phyloP scores from a whole-genome alignment of 352 stramenopile species.

The Phytophthora palmivora region DNA sequence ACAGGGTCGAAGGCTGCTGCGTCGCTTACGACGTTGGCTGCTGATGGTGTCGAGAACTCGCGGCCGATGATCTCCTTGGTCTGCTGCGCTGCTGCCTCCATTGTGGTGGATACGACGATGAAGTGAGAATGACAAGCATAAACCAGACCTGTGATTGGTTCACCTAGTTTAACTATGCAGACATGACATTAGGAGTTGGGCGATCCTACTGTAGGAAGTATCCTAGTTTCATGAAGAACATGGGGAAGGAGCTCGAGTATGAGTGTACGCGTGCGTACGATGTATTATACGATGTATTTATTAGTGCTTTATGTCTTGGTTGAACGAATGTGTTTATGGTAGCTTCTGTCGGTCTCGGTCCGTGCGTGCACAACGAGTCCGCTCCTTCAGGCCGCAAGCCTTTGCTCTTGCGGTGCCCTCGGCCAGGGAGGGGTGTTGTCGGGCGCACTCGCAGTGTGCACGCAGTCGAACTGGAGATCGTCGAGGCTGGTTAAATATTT shows the following conservation, averaged over 20 bases:
- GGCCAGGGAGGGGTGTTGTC: conserved; percentile 43
- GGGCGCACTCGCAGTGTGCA: conserved; percentile 9
- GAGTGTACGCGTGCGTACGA: conserved; percentile 1
- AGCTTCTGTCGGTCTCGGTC: conserved; percentile 7
- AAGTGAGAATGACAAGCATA: conserved; percentile 13
- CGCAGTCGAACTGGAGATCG: conserved; percentile 8
- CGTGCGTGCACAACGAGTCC: conserved; percentile 8
- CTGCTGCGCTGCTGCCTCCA: conserved; percentile 62
- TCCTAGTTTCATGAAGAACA: too few relatives aligned
- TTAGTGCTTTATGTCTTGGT: conserved; percentile 19
- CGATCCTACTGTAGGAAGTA: too few relatives aligned
- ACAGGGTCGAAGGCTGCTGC: conserved; percentile 58
- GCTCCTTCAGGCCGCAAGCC: conserved; percentile 32
- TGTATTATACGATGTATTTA: neutral
- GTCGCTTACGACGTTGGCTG: neutral
- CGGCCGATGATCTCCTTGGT: conserved; percentile 68
- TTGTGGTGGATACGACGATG: conserved; percentile 25
- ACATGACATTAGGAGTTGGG: too few relatives aligned
- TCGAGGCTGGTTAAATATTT: conserved; percentile 27
- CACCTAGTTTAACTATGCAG: too few relatives aligned
- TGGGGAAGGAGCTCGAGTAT: neutral
- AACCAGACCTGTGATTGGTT: neutral
- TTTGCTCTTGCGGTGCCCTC: conserved; percentile 37
- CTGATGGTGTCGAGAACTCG: conserved; percentile 45
- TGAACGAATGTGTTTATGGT: conserved; percentile 24